Percentiles rank a stretch among this genome's conserved stretches.
Evolutionary conservation across 192 early-diverging fungal species (phyloP).

Genomic region (Entomortierella parvispora): DNA sequence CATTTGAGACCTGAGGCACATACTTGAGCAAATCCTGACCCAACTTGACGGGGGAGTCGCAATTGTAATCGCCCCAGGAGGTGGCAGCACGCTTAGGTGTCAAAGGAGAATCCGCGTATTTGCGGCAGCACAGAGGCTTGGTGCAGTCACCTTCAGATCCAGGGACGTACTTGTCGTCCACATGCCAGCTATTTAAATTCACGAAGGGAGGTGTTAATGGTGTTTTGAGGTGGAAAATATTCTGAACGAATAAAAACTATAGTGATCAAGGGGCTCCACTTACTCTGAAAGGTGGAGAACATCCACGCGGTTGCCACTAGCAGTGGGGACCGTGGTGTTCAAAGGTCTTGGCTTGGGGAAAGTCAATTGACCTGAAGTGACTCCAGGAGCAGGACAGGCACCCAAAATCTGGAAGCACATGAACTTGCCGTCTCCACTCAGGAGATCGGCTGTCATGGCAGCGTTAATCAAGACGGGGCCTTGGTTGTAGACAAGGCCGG

Average conservation of each 20-base stretch:
- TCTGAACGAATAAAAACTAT: neutral
- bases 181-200: conserved; percentile 9
- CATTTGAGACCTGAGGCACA: conserved; percentile 49
- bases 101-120: conserved; percentile 44
- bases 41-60: conserved; percentile 59
- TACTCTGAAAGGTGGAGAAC: conserved; percentile 61
- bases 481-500: conserved; percentile 50
- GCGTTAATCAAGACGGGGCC: conserved; percentile 46
- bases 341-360: conserved; percentile 58
- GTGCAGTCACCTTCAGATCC: conserved; percentile 59
- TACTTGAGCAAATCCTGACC: conserved; percentile 55
- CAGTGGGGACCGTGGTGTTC: conserved; percentile 17
- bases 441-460: conserved; percentile 27
- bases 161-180: conserved; percentile 27
- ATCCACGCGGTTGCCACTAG: conserved; percentile 40
- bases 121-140: conserved; percentile 61
- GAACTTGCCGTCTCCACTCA: conserved; percentile 51
- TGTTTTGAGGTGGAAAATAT: conserved; percentile 5
- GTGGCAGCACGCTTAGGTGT: conserved; percentile 37
- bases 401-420: conserved; percentile 53
- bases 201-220: neutral
- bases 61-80: conserved; percentile 59
- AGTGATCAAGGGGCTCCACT: conserved; percentile 5
- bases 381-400: conserved; percentile 56
- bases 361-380: conserved; percentile 31